Base-by-base conservation (phyloP, 2,329 filamentous ascomycete genomes). In the Saccharata proteae region DNA sequence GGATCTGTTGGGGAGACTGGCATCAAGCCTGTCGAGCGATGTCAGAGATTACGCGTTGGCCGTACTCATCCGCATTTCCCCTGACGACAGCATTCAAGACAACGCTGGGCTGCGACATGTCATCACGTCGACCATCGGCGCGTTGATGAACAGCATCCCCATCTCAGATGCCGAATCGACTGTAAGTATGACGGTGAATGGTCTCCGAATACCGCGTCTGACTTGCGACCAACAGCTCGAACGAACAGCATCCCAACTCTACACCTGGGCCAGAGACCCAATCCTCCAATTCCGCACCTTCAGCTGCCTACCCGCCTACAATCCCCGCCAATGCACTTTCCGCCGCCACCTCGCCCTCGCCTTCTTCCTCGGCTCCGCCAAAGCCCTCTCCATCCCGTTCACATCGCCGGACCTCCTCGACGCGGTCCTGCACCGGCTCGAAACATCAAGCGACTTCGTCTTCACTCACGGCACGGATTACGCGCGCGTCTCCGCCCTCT, bases 311-410 rank as follows among this genome's bases (percentile, higher is more conserved):
- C 72, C 79, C 1, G 57, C 67, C 7, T 61, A 57, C 5, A 64
- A 59, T 3, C 43, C 59, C 0, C 54, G 58, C 19, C 52, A 69
- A 2, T 68, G 77, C 38, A 68, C 77, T 20, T 58, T 88, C 16
- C 69, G 77, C 18, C 67, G 77, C 8, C 63, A 76, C 19, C 62
- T 90, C 6, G 78, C 81, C 3, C 58, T 77, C 4, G 65, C 69
- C 1, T 76, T 73, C 40, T 61, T 82, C 39, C 69, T 81, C 38
- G 31, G 48, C 4, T 37, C 16, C 27, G 51, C 51, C 4, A 38
- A 25, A 5, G 19, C 35, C 11, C 36, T 55, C 14, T 33, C 43
- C 14, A 30, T 42, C 5, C 39, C 48, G n/a, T 44, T 57, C 14
- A 31, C 41, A 20, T 42, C 38, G 11, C 22, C 38, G 16, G 44